Percentiles rank a stretch among this genome's conserved stretches.
Evolutionary conservation across 768 basidiomycete species (phyloP).

Genomic region (Russula vinacea): DNA sequence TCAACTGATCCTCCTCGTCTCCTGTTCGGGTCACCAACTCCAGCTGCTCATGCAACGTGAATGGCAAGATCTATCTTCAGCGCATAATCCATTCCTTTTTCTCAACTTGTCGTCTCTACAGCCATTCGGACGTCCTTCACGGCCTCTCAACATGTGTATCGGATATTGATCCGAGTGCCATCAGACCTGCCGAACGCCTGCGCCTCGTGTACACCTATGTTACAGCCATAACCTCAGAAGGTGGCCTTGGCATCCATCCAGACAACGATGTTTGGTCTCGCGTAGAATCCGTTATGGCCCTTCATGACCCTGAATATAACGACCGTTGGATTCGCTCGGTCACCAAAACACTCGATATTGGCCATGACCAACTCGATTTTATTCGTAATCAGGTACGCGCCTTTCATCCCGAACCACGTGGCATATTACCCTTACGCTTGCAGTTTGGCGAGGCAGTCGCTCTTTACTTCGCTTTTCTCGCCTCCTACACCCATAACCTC

Average conservation of each 20-base stretch:
- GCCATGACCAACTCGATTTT: slow-evolving; percentile 59
- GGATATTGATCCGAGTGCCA: slow-evolving; percentile 44
- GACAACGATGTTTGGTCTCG: slow-evolving; percentile 71
- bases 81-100: neutral
- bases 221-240: slow-evolving; percentile 66
- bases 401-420: slow-evolving; percentile 19
- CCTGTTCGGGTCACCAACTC: slow-evolving; percentile 61
- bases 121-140: slow-evolving; percentile 73
- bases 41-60: slow-evolving; percentile 67
- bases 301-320: slow-evolving; percentile 84
- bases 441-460: slow-evolving; percentile 81
- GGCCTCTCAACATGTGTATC: slow-evolving; percentile 57
- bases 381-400: slow-evolving; percentile 68
- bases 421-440: neutral
- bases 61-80: slow-evolving; percentile 47
- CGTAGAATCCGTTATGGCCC: slow-evolving; percentile 73
- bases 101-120: slow-evolving; percentile 34
- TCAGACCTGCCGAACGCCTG: slow-evolving; percentile 73
- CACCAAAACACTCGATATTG: slow-evolving; percentile 43
- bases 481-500: slow-evolving; percentile 78
- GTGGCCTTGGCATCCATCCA: slow-evolving; percentile 80
- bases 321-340: slow-evolving; percentile 73
- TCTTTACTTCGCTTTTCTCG: slow-evolving; percentile 86
- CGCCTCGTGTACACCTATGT: slow-evolving; percentile 74
- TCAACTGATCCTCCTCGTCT: slow-evolving; percentile 73